A percentile compares a stretch with the other conserved stretches of the same genome.
Evolutionary conservation across 106 monocot species (phyloP).

Genomic region (Cymbidium sinense): DNA sequence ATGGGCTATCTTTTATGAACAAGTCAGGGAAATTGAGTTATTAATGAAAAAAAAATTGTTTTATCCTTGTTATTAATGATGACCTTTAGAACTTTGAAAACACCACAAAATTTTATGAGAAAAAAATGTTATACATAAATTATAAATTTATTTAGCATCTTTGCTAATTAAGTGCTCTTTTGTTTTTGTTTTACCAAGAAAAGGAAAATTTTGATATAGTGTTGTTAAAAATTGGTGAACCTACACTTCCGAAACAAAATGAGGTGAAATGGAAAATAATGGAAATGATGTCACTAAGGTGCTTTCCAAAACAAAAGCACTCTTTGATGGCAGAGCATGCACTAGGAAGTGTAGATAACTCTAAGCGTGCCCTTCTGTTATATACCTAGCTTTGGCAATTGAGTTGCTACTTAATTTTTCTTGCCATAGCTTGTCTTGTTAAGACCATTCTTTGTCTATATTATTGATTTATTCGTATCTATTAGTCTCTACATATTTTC

Average conservation of each 20-base stretch:
- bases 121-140: neutral
- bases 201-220: neutral
- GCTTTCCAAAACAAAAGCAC: too few species aligned
- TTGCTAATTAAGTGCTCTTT: neutral
- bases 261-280: neutral
- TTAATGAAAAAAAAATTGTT: neutral
- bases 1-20: neutral
- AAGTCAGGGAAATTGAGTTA: neutral
- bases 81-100: neutral
- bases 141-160: neutral
- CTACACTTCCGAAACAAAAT: neutral
- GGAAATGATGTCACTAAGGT: too few species aligned
- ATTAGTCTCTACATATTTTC: too few species aligned
- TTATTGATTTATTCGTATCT: too few species aligned
- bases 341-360: too few species aligned
- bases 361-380: too few species aligned
- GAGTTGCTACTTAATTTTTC: too few species aligned
- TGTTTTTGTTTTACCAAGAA: neutral
- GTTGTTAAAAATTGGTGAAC: neutral
- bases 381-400: too few species aligned
- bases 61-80: neutral
- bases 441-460: too few species aligned
- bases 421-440: too few species aligned
- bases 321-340: too few species aligned
- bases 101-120: neutral